Evolutionary conservation across 2,329 filamentous ascomycete genomes (phyloP).

Genomic region (Ilyonectria destructans): DNA sequence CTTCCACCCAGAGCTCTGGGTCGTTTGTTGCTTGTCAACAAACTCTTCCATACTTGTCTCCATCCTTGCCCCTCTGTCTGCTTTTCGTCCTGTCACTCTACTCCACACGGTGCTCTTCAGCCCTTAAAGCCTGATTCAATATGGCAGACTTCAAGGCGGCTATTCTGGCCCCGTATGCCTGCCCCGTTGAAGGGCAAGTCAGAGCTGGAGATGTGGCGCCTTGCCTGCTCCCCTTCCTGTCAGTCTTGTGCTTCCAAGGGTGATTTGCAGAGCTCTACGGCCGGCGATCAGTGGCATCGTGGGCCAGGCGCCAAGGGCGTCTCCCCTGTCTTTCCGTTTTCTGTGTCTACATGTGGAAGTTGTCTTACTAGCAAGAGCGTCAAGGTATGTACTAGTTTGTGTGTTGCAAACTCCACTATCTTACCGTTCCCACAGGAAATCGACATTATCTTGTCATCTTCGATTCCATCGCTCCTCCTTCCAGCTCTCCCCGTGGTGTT

Average conservation of each 20-base stretch:
- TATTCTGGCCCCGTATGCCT: constrained; percentile 78
- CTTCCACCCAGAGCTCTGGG: constrained; percentile 76
- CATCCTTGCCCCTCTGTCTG: constrained; percentile 61
- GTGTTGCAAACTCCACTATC: constrained; percentile 25
- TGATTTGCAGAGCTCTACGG: constrained; percentile 33
- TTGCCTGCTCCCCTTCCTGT: constrained; percentile 76
- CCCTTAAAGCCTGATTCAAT: constrained; percentile 74
- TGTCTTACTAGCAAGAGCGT: constrained; percentile 75
- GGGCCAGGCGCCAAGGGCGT: constrained; percentile 76
- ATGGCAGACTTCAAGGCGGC: constrained; percentile 80
- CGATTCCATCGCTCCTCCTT: constrained; percentile 73
- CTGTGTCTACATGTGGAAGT: constrained; percentile 74
- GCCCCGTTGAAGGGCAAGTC: constrained; percentile 75
- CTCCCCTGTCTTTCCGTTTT: constrained; percentile 81
- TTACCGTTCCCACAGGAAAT: constrained; percentile 72
- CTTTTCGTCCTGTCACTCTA: constrained; percentile 37
- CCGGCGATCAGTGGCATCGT: constrained; percentile 66
- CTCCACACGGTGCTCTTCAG: constrained; percentile 48
- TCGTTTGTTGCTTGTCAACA: constrained; percentile 78
- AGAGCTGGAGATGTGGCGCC: constrained; percentile 84
- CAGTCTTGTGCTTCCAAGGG: constrained; percentile 75
- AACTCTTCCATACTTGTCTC: constrained; percentile 75
- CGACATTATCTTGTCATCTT: constrained; percentile 76
- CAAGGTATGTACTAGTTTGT: constrained; percentile 71
- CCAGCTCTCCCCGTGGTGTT: constrained; percentile 81